phyloP scores from a whole-genome alignment of 1,284 basidiomycete genomes.

The Lentinus polychrous region DNA sequence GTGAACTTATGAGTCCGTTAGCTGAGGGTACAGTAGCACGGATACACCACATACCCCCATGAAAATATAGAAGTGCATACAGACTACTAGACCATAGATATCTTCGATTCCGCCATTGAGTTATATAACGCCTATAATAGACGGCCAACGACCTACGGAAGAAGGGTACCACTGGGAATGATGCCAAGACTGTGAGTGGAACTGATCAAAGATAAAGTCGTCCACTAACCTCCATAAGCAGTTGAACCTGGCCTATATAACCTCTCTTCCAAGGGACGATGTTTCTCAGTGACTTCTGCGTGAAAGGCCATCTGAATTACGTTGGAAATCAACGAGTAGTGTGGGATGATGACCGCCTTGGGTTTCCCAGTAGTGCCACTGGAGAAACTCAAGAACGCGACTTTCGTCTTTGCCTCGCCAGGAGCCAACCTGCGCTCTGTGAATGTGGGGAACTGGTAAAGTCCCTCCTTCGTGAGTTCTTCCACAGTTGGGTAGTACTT shows the following conservation, averaged over 20 bases:
- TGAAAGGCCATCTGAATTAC: slow-evolving; percentile 54
- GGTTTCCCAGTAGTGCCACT: slow-evolving; percentile 78
- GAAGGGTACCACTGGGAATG: slow-evolving; percentile 23
- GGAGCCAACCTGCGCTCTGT: slow-evolving; percentile 41
- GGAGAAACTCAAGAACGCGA: slow-evolving; percentile 73
- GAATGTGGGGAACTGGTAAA: slow-evolving; percentile 33
- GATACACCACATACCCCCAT: slow-evolving; percentile 2
- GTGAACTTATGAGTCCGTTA: slow-evolving; percentile 34
- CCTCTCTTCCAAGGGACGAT: slow-evolving; percentile 19
- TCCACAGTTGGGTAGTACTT: slow-evolving; percentile 34
- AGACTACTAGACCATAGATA: slow-evolving; percentile 62
- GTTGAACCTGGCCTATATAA: slow-evolving; percentile 51
- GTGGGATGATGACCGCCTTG: slow-evolving; percentile 72
- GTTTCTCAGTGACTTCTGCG: slow-evolving; percentile 36
- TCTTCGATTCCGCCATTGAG: too few relatives aligned
- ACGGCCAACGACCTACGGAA: slow-evolving; percentile 28
- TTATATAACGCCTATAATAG: too few relatives aligned
- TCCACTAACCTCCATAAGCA: slow-evolving; percentile 37
- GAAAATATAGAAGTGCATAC: slow-evolving; percentile 14
- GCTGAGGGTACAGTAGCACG: not conserved
- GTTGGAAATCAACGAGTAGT: slow-evolving; percentile 63
- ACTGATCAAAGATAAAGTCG: not conserved
- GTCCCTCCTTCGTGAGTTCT: slow-evolving; percentile 44
- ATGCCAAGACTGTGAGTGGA: not conserved
- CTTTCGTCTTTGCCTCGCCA: slow-evolving; percentile 57